phyloP scores from a whole-genome alignment of 1,139 yeast species.

The Pichia sp. region DNA sequence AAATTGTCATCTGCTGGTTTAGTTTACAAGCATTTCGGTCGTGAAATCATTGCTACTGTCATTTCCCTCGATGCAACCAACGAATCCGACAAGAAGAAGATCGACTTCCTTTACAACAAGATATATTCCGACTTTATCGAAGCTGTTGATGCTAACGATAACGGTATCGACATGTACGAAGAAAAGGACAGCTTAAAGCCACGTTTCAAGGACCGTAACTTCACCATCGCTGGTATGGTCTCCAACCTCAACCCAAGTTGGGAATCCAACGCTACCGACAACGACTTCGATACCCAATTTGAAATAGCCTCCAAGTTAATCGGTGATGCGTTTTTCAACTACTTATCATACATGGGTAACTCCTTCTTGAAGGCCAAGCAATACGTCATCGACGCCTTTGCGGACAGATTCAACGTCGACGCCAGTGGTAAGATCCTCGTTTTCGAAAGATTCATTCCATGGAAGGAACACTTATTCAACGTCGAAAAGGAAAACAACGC shows the following conservation, averaged over 20 bases:
- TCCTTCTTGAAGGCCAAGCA: slow-evolving; percentile 92
- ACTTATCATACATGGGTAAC: slow-evolving; percentile 70
- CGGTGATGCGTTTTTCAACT: slow-evolving; percentile 74
- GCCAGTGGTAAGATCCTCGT: slow-evolving; percentile 70
- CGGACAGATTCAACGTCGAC: slow-evolving; percentile 51
- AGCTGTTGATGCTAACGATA: slow-evolving; percentile 94
- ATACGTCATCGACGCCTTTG: slow-evolving; percentile 70
- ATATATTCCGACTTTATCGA: slow-evolving; percentile 85
- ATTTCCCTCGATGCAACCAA: slow-evolving; percentile 25
- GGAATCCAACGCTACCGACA: slow-evolving; percentile 67
- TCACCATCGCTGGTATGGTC: slow-evolving; percentile 78
- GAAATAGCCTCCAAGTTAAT: slow-evolving; percentile 71
- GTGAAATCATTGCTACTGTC: slow-evolving; percentile 56
- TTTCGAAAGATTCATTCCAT: slow-evolving; percentile 75
- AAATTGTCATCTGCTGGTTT: slow-evolving; percentile 94
- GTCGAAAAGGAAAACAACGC: slow-evolving; percentile 63
- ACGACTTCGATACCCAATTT: slow-evolving; percentile 65
- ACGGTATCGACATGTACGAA: slow-evolving; percentile 80
- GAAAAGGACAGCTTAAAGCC: slow-evolving; percentile 42
- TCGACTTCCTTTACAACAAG: slow-evolving; percentile 67
- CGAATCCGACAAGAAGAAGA: slow-evolving; percentile 37
- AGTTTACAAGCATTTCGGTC: slow-evolving; percentile 90
- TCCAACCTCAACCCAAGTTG: slow-evolving; percentile 83
- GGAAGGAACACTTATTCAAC: slow-evolving; percentile 89
- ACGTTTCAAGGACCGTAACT: slow-evolving; percentile 53